These are phyloP conservation scores for Jaltomata sinuosa DNA, from an alignment of 257 asterid genomes.

Conservation along the genomic window DNA sequence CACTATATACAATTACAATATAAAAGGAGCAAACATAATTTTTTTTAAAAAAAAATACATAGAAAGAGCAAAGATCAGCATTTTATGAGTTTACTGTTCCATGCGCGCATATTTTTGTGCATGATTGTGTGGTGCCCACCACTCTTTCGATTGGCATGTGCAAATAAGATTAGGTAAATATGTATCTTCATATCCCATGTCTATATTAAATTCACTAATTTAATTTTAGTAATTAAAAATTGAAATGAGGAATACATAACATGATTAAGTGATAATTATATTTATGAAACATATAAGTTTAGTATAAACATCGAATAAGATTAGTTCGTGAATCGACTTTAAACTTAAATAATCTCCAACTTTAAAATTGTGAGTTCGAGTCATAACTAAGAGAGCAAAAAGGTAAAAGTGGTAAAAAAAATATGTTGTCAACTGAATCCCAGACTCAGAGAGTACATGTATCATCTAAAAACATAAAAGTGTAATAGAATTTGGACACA, in stretches of 20 bases:
- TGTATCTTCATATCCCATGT: not conserved
- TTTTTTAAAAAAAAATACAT: too few species aligned
- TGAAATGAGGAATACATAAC: not conserved
- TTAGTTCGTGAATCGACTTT: too few species aligned
- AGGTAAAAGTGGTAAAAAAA: too few species aligned
- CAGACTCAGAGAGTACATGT: too few species aligned
- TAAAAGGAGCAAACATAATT: too few species aligned
- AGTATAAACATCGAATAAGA: too few species aligned
- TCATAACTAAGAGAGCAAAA: too few species aligned
- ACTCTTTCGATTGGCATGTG: not conserved
- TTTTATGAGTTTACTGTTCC: not conserved
- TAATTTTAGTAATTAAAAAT: not conserved
- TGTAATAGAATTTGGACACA: not conserved
- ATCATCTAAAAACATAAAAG: not conserved
- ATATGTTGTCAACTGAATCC: too few species aligned
- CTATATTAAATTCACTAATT: not conserved
- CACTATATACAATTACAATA: too few species aligned
- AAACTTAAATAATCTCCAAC: too few species aligned
- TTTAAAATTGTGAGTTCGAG: too few species aligned
- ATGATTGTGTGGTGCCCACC: not conserved
- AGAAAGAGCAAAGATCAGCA: not conserved
- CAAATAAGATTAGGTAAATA: not conserved
- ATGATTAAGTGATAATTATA: not conserved
- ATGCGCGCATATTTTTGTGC: not conserved
- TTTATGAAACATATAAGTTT: not conserved